Base-by-base conservation (phyloP, 257 asterid species). In the Galeopsis tetrahit region DNA sequence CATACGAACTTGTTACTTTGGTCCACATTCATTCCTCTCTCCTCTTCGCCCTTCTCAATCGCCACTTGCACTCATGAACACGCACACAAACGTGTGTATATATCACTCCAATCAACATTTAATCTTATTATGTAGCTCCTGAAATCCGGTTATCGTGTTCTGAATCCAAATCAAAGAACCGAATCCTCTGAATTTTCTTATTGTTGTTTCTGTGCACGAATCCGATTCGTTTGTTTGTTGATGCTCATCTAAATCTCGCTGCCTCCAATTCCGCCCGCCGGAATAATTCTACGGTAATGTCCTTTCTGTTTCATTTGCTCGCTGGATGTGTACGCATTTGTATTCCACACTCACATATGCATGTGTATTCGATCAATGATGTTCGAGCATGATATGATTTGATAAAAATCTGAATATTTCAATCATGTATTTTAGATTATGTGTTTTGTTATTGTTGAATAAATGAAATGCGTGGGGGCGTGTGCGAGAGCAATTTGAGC, bases 201-300 rank as follows among this genome's bases (percentile, higher is more conserved):
- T 49, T 49, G 1, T n/a, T 21, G 28, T 21, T 21, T 14, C 21
- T 49, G 56, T 49, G 48, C 13, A 6, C 67, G 60, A 51, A 75
- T 75, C 72, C 13, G 62, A 56, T 53, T 46, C 28, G 14, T 57
- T 68, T 52, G 66, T 75, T 77, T 80, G 75, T 76, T 80, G 84
- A 73, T 80, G 79, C 77, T 80, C 79, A 69, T 72, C 77, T 80
- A 63, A 75, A 44, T 68, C 68, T 49, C 15, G 57, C 65, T 15
- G 31, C 68, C 70, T 6, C 68, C 14, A 39, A 21, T 35, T 75
- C 51, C 73, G 43, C 67, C 63, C 8, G 58, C 78, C 70, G 68
- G 39, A 42, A 39, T 55, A 68, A 62, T 60, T 49, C 38, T 70
- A 34, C 40, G 82, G 80, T 70, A 48, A 71, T 46, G 69, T 52